These are phyloP conservation scores for Phytophthora sansomeana DNA, from an alignment of 352 stramenopile species.

Conservation along the genomic window DNA sequence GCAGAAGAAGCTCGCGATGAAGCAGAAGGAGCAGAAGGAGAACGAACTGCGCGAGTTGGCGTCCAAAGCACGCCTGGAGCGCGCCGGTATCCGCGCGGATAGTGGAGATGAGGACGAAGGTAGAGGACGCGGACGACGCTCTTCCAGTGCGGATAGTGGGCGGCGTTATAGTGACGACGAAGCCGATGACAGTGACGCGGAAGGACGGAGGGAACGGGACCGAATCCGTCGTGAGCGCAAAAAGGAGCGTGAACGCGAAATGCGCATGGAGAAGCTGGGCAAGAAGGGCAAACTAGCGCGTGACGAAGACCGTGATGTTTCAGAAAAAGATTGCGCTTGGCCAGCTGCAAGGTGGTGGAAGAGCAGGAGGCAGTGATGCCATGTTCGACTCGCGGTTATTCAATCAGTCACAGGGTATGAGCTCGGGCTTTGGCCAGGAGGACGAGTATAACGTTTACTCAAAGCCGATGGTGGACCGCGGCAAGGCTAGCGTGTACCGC, in stretches of 20 bases:
- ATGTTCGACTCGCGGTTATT: conserved; percentile 98
- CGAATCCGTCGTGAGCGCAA: conserved; percentile 92
- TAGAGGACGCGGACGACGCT: conserved; percentile 32
- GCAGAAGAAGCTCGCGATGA: conserved; percentile 89
- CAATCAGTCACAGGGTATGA: conserved; percentile 97
- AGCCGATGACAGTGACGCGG: conserved; percentile 45
- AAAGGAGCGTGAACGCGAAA: conserved; percentile 94
- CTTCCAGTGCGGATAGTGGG: conserved; percentile 25
- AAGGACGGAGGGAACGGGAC: conserved; percentile 62
- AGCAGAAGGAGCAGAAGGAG: conserved; percentile 97
- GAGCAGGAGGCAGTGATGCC: conserved; percentile 83
- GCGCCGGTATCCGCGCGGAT: conserved; percentile 66
- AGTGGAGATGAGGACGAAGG: conserved; percentile 37
- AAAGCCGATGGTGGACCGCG: conserved; percentile 96
- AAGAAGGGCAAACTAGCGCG: conserved; percentile 92
- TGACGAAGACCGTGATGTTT: conserved; percentile 97
- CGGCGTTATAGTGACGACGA: conserved; percentile 25
- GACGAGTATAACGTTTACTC: conserved; percentile 99
- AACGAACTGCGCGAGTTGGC: conserved; percentile 95
- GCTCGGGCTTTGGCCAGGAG: conserved; percentile 96
- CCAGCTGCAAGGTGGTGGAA: conserved; percentile 91
- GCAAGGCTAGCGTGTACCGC: conserved; percentile 90
- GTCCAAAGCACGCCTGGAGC: conserved; percentile 94
- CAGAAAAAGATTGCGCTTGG: conserved; percentile 99
- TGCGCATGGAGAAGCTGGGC: conserved; percentile 96